Percentiles rank a stretch among this genome's conserved stretches.
Evolutionary conservation across 345 rosid species (phyloP).

Genomic region (Eucalyptus brandiana): DNA sequence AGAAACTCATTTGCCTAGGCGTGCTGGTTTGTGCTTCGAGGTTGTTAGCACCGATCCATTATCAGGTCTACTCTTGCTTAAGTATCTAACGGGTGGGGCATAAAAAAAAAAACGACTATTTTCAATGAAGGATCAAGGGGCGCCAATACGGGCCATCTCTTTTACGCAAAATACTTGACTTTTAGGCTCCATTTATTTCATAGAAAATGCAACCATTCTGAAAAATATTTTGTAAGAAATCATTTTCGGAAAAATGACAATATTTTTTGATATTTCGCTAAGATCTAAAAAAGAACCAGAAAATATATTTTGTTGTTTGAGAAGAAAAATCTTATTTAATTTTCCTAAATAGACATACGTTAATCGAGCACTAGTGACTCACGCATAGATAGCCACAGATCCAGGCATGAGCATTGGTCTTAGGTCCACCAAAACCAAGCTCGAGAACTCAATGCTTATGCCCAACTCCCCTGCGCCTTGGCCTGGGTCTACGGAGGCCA

Average conservation of each 20-base stretch:
- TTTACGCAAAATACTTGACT: not conserved
- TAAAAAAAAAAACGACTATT: not conserved
- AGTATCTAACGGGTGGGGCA: not conserved
- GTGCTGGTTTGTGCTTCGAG: not conserved
- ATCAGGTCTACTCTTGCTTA: not conserved
- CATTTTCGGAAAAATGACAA: too few species aligned
- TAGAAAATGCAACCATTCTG: accelerated
- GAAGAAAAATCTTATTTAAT: not conserved
- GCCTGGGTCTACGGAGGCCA: not conserved
- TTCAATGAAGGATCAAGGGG: not conserved
- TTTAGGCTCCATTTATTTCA: too few species aligned
- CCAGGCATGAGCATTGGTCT: accelerated
- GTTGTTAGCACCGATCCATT: not conserved
- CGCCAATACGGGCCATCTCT: not conserved
- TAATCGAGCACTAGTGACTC: accelerated
- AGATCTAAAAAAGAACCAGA: too few species aligned
- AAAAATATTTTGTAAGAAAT: too few species aligned
- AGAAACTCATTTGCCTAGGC: not conserved
- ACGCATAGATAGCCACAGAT: not conserved
- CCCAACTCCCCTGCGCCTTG: not conserved
- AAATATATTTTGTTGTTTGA: too few species aligned
- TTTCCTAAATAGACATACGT: too few species aligned
- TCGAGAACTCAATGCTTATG: not conserved
- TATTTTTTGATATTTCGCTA: too few species aligned
- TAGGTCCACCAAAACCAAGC: not conserved